Evolutionary conservation across 2,329 filamentous ascomycete species (phyloP).

Genomic region (Aspergillus phoenicis): DNA sequence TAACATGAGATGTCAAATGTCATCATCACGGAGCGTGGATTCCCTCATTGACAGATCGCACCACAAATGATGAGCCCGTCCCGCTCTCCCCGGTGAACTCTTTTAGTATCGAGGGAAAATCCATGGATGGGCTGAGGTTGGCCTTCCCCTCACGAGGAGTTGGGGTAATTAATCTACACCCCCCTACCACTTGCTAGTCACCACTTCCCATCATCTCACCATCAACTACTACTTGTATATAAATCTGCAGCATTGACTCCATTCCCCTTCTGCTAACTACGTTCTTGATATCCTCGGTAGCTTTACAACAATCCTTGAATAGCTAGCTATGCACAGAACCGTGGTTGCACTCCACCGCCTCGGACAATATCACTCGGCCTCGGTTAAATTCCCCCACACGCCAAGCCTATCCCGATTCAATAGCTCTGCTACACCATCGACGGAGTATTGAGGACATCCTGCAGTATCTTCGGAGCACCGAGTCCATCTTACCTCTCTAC

Average conservation of each 20-base stretch:
- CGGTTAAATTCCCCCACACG: constrained; percentile 28
- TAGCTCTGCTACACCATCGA: neutral
- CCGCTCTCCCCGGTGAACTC: constrained; percentile 24
- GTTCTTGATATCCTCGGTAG: no score
- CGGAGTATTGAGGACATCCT: neutral
- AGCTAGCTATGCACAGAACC: neutral
- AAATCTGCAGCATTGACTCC: neutral
- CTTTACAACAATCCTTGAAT: neutral
- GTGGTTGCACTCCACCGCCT: neutral
- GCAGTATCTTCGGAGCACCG: neutral
- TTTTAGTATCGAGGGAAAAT: constrained; percentile 15
- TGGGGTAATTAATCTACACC: constrained; percentile 27
- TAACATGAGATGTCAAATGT: neutral
- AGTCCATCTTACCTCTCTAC: neutral
- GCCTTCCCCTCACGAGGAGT: constrained; percentile 35
- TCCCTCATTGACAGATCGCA: constrained; percentile 2
- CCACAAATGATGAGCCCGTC: constrained; percentile 5
- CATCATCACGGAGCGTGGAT: constrained; percentile 5
- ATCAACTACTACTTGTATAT: no score
- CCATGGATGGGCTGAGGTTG: constrained; percentile 19
- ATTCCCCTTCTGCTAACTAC: no score
- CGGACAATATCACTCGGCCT: neutral
- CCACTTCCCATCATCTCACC: neutral
- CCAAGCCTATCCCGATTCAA: constrained; percentile 9
- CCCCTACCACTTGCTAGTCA: neutral